Conservation (phyloP, 1,139 yeast genomes). For the Blastobotrys elegans region DNA sequence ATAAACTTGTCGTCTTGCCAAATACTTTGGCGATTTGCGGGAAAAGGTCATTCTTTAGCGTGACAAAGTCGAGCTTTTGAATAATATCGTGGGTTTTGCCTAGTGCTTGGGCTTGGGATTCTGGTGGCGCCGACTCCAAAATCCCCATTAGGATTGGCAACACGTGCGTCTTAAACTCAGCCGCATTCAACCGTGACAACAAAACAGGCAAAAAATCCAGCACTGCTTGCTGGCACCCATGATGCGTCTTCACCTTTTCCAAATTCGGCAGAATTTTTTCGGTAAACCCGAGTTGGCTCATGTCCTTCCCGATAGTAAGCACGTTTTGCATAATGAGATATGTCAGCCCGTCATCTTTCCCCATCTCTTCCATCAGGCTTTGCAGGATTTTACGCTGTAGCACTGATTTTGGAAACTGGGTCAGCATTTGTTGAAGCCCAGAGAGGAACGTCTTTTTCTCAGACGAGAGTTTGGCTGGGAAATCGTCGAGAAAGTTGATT, state of each 20-base stretch:
- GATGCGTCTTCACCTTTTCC: conserved; percentile 41
- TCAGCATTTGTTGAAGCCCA: conserved; percentile 55
- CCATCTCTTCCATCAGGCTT: conserved; percentile 47
- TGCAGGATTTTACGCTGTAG: conserved; percentile 73
- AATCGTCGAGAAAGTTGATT: conserved; percentile 77
- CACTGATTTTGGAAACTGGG: conserved; percentile 66
- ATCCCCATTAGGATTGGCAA: conserved; percentile 35
- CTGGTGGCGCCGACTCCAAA: conserved; percentile 33
- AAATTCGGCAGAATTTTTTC: conserved; percentile 59
- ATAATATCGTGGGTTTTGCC: conserved; percentile 43
- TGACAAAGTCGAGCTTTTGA: conserved; percentile 59
- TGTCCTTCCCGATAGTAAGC: conserved; percentile 51
- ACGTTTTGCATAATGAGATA: conserved; percentile 54
- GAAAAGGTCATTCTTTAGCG: conserved; percentile 65
- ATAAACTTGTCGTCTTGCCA: conserved; percentile 74
- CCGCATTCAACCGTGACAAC: conserved; percentile 45
- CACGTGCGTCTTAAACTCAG: conserved; percentile 37
- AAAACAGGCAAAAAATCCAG: conserved; percentile 54
- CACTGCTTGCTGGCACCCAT: conserved; percentile 48
- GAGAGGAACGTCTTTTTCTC: conserved; percentile 68
- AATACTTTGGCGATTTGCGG: conserved; percentile 71
- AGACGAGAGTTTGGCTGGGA: conserved; percentile 63
- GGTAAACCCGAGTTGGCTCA: conserved; percentile 73
- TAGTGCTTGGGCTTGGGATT: conserved; percentile 56
- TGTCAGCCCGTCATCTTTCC: conserved; percentile 47